Evolutionary conservation across 805 yeast genomes (phyloP), one percentile per base, ranked within the genome.

Genomic region (Saccharomycopsis babjevae): DNA sequence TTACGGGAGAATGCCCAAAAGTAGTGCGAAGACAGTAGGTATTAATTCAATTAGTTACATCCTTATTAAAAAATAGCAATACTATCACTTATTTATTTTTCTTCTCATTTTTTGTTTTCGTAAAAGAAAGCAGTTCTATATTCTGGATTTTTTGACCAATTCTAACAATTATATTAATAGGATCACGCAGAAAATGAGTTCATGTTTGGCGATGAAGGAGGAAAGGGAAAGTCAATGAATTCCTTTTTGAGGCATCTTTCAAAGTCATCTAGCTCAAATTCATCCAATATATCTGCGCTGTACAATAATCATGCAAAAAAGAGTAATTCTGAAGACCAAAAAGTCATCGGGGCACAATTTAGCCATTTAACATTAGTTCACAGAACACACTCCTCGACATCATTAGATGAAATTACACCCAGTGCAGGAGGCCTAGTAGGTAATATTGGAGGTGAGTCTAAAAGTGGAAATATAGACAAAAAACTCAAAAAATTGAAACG

Each of bases 121-220:
- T 3, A 28, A 28, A 4, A 3, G 3, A 28, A 28, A 28, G 32
- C 6, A 6, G 32, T 6, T 28, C 36, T 6, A 10, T 32, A 32
- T 10, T 32, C 36, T 42, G 8, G 4, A 18, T 20, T 46, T 11
- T 22, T 46, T 22, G 28, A 15, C 16, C 6, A 18, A 46, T 25
- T 46, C 52, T 46, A 46, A 46, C 52, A 22, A 11, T 11, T 22
- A 22, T 46, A 46, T 42, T 10, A 18, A 11, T 46, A 46, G 52
- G 52, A 46, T 46, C 22, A 46, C 8, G 52, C 52, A 46, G 52
- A 69, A 56, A 80, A 81, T 64, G 90, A 85, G 68, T 85, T 83
- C 66, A 74, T 84, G 18, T 85, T 85, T 66, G 86, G 85, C 28
- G 88, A 85, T 66, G 77, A 79, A 50, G 90, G 90, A 20, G 89